phyloP scores from a whole-genome alignment of 2,329 filamentous ascomycete species.

The Teratosphaeria epicoccoides region DNA sequence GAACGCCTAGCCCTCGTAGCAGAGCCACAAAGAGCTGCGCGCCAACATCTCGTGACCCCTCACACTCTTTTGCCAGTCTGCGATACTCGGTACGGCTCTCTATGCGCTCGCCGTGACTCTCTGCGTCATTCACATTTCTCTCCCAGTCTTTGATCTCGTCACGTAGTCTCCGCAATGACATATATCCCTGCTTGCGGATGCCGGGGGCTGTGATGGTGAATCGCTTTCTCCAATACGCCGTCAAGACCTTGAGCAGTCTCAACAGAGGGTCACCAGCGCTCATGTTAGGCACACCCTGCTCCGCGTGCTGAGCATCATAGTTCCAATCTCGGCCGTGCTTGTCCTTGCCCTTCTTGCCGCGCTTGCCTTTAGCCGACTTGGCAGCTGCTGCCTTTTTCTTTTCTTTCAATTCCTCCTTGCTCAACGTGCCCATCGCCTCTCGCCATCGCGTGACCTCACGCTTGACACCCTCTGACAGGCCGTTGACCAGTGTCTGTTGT shows the following conservation, averaged over 20 bases:
- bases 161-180: slow-evolving; percentile 63
- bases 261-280: slow-evolving; percentile 75
- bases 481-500: slow-evolving; percentile 64
- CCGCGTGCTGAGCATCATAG: slow-evolving; percentile 54
- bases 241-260: slow-evolving; percentile 62
- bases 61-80: slow-evolving; percentile 54
- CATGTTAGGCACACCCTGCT: slow-evolving; percentile 62
- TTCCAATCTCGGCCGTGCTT: slow-evolving; percentile 58
- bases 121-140: slow-evolving; percentile 49
- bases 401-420: slow-evolving; percentile 28
- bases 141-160: slow-evolving; percentile 62
- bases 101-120: slow-evolving; percentile 67
- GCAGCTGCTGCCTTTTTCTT: slow-evolving; percentile 26
- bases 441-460: slow-evolving; percentile 66
- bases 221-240: slow-evolving; percentile 77
- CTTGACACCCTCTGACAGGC: slow-evolving; percentile 56
- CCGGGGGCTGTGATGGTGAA: slow-evolving; percentile 70
- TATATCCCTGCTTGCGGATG: slow-evolving; percentile 81
- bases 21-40: slow-evolving; percentile 84
- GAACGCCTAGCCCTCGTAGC: slow-evolving; percentile 66
- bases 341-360: slow-evolving; percentile 29
- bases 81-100: slow-evolving; percentile 57
- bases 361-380: slow-evolving; percentile 29
- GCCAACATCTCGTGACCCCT: slow-evolving; percentile 78
- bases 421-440: slow-evolving; percentile 51